Conservation (phyloP, 345 rosid genomes). For the Ailanthus altissimus region DNA sequence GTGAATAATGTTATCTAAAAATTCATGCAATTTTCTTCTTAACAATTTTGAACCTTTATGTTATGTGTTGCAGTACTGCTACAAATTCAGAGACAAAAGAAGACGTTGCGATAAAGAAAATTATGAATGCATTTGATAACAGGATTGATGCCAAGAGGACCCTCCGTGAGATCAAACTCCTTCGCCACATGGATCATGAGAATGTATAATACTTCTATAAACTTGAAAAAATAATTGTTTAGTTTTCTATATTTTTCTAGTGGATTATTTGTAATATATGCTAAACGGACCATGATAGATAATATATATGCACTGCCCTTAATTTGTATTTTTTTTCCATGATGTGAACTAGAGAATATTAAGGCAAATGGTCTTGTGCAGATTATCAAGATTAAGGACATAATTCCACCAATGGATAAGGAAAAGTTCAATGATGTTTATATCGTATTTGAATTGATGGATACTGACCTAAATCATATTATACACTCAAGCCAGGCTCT, state of each 20-base stretch:
- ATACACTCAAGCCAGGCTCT: conserved; percentile 75
- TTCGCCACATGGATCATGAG: conserved; percentile 86
- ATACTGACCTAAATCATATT: conserved; percentile 88
- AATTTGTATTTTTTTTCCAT: background rate
- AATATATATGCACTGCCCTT: background rate
- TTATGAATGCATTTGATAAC: conserved; percentile 87
- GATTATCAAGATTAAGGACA: conserved; percentile 85
- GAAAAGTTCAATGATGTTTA: conserved; percentile 85
- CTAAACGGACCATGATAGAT: background rate
- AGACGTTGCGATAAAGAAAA: conserved; percentile 92
- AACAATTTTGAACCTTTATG: background rate
- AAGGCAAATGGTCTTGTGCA: conserved; percentile 22
- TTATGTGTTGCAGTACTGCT: conserved; percentile 59
- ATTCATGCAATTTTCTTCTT: background rate
- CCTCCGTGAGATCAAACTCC: conserved; percentile 91
- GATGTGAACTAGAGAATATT: conserved; percentile 9
- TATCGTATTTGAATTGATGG: conserved; percentile 86
- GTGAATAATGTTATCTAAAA: background rate
- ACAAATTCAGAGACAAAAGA: conserved; percentile 72
- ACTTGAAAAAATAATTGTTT: background rate
- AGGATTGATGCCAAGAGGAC: conserved; percentile 91
- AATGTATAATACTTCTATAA: conserved; percentile 44
- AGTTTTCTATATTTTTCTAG: background rate
- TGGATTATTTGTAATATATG: background rate
- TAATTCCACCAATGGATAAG: conserved; percentile 67